These are phyloP conservation scores for Lipomyces yarrowii DNA, from an alignment of 1,139 yeast species.

Conservation along the genomic window DNA sequence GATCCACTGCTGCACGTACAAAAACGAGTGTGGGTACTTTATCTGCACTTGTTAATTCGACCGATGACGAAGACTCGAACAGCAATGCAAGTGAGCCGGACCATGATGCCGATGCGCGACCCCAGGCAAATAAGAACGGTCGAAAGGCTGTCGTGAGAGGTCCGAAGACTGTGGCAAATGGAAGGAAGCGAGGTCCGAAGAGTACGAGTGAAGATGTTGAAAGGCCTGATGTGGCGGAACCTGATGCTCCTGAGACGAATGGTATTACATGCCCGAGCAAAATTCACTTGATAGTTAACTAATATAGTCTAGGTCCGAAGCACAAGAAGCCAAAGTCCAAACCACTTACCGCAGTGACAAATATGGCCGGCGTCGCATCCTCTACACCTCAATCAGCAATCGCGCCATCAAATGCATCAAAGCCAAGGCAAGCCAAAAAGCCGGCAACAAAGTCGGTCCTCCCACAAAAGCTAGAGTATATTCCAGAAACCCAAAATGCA, in stretches of 20 bases:
- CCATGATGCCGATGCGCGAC: background rate
- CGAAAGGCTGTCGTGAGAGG: background rate
- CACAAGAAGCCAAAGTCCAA: background rate
- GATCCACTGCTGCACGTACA: background rate
- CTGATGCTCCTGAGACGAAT: background rate
- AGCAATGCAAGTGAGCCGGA: background rate
- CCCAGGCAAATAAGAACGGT: background rate
- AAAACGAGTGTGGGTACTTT: background rate
- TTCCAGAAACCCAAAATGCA: slow-evolving; percentile 19
- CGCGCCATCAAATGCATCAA: background rate
- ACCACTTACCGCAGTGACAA: background rate
- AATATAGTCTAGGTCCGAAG: background rate
- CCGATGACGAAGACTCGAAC: background rate
- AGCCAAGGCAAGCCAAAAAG: background rate
- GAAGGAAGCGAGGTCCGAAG: background rate
- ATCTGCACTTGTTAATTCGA: slow-evolving; percentile 2
- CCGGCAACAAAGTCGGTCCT: background rate
- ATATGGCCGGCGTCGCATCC: background rate
- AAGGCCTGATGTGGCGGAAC: background rate
- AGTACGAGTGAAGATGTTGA: background rate
- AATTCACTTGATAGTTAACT: background rate
- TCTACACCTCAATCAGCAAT: background rate
- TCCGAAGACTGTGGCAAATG: background rate
- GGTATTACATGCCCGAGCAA: background rate
- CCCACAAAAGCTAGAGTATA: background rate